Percentiles rank a stretch among this genome's conserved stretches.
Conservation (phyloP, 257 asterid genomes). For the Solanum chiquidenum region DNA sequence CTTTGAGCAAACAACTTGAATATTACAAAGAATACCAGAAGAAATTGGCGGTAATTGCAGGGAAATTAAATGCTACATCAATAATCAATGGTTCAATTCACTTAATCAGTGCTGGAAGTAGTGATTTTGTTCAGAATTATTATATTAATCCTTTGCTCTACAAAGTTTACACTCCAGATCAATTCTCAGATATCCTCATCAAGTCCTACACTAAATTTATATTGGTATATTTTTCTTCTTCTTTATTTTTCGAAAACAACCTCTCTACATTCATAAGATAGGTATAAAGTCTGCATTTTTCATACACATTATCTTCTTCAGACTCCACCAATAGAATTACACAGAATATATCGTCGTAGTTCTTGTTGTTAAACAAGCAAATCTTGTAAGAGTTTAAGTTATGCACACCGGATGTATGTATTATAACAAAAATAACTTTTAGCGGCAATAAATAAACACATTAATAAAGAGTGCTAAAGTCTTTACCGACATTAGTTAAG, state of each 20-base stretch:
- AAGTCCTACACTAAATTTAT: slow-evolving; percentile 44
- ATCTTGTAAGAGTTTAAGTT: not conserved
- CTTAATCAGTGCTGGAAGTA: slow-evolving; percentile 67
- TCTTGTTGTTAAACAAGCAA: not conserved
- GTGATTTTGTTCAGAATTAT: slow-evolving; percentile 85
- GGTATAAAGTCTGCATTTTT: rapidly evolving
- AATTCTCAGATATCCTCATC: slow-evolving; percentile 60
- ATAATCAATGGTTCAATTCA: slow-evolving; percentile 60
- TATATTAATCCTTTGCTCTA: slow-evolving; percentile 61
- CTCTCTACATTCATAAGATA: not conserved
- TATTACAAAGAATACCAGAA: slow-evolving; percentile 61
- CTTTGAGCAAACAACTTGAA: slow-evolving; percentile 67
- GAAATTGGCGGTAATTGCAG: slow-evolving; percentile 45
- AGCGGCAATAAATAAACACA: too few species aligned
- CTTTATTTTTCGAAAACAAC: not conserved
- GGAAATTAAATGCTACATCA: slow-evolving; percentile 64
- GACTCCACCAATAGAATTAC: not conserved
- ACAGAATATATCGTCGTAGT: rapidly evolving
- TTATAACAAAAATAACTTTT: too few species aligned
- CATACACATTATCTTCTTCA: too few species aligned
- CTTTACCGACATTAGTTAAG: too few species aligned
- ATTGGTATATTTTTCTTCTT: slow-evolving; percentile 23
- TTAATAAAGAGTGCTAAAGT: too few species aligned
- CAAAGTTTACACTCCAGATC: slow-evolving; percentile 55
- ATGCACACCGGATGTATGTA: not conserved